Evolutionary conservation across 2,329 filamentous ascomycete species (phyloP).

Genomic region (Cryphonectria nitschkei): DNA sequence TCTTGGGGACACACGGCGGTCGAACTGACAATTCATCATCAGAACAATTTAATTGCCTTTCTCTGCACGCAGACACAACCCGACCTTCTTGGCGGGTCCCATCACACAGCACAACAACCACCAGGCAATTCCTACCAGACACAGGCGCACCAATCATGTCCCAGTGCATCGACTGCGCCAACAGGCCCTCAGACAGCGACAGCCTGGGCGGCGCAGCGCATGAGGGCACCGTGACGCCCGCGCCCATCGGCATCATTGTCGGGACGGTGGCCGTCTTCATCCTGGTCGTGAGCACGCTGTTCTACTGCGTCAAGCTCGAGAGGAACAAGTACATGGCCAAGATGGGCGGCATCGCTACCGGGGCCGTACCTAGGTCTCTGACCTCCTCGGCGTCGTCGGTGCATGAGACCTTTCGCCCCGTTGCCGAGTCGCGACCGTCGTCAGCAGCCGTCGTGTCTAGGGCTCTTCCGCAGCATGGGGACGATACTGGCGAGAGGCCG

Average conservation of each 20-base stretch:
- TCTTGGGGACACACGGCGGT: no score
- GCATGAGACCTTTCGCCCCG: neutral
- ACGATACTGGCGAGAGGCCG: neutral
- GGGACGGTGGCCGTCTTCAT: slow-evolving; percentile 27
- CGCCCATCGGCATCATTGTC: slow-evolving; percentile 27
- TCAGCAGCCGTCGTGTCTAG: slow-evolving; percentile 3
- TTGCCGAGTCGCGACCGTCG: slow-evolving; percentile 8
- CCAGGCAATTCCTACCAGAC: neutral
- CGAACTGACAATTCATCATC: no score
- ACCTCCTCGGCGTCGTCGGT: neutral
- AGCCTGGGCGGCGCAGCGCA: slow-evolving; percentile 25
- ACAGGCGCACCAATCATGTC: slow-evolving; percentile 19
- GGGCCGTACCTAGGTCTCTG: neutral
- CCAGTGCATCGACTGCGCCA: slow-evolving; percentile 29
- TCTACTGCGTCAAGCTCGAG: slow-evolving; percentile 30
- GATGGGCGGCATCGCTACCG: neutral
- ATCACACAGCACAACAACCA: neutral
- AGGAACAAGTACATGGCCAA: slow-evolving; percentile 11
- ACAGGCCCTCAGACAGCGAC: slow-evolving; percentile 27
- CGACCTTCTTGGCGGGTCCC: no score
- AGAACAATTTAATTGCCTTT: no score
- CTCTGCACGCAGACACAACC: no score
- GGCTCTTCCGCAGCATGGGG: neutral
- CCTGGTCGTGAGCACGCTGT: slow-evolving; percentile 27
- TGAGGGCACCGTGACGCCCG: slow-evolving; percentile 27